These are phyloP conservation scores for Bipolaris oryzae DNA, from an alignment of 2,329 filamentous ascomycete species.

Conservation along the genomic window DNA sequence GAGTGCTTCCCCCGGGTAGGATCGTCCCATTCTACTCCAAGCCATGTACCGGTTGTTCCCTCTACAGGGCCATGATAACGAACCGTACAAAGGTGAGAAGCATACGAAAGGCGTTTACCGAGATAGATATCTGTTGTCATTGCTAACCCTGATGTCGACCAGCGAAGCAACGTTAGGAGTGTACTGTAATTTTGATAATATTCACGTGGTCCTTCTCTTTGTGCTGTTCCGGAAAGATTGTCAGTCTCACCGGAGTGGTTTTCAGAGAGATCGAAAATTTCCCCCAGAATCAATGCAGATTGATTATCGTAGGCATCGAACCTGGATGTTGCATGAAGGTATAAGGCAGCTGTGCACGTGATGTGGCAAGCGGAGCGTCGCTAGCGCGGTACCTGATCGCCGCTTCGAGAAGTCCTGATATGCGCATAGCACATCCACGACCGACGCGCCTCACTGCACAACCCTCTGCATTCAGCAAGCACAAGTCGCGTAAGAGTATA, in stretches of 20 bases:
- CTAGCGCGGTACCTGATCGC: conserved; percentile 26
- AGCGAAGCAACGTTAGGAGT: background rate
- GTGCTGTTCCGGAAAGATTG: background rate
- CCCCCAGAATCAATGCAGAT: background rate
- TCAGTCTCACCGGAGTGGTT: background rate
- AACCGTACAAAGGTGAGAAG: conserved; percentile 79
- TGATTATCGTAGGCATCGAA: background rate
- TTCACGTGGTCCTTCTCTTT: background rate
- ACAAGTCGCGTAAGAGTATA: conserved; percentile 6
- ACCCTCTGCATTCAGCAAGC: background rate
- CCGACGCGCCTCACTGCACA: conserved; percentile 13
- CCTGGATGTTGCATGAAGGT: background rate
- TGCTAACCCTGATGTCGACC: background rate
- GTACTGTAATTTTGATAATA: background rate
- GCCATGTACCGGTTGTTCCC: conserved; percentile 79
- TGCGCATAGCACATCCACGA: conserved; percentile 16
- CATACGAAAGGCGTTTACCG: conserved; percentile 81
- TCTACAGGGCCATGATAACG: conserved; percentile 79
- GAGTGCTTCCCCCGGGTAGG: conserved; percentile 85
- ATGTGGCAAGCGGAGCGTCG: conserved; percentile 13
- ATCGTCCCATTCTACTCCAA: conserved; percentile 98
- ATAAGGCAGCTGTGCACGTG: conserved; percentile 15
- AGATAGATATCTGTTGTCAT: conserved; percentile 53
- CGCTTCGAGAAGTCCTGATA: conserved; percentile 29
- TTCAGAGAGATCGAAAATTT: background rate